phyloP scores from a whole-genome alignment of 352 stramenopile species.

The Phytopythium aichiense region DNA sequence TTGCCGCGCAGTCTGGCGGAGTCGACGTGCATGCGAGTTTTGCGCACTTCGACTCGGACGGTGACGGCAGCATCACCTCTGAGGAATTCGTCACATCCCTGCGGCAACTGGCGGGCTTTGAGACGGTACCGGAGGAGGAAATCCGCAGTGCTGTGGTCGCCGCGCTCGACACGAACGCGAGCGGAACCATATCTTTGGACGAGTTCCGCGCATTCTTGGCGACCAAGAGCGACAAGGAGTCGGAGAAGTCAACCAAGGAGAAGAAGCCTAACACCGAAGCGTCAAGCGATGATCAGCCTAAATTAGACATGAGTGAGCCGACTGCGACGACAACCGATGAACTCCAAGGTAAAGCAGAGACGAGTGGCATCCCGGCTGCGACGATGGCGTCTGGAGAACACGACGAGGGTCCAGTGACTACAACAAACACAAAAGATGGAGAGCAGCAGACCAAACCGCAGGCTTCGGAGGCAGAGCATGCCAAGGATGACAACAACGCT shows the following conservation, averaged over 20 bases:
- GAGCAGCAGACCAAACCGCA: neutral
- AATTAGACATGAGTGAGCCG: neutral
- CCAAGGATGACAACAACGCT: too few species aligned
- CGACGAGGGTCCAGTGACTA: neutral
- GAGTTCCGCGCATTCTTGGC: conserved; percentile 46
- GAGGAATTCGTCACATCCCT: conserved; percentile 47
- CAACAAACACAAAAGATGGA: too few species aligned
- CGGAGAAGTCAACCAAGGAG: neutral
- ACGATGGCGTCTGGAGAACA: neutral
- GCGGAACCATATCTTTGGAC: conserved; percentile 46
- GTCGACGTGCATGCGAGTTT: conserved; percentile 42
- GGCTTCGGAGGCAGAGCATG: neutral
- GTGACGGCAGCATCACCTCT: conserved; percentile 35
- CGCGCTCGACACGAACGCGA: conserved; percentile 48
- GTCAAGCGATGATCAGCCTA: neutral
- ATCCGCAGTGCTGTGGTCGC: conserved; percentile 26
- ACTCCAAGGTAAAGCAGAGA: neutral
- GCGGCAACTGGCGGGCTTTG: conserved; percentile 40
- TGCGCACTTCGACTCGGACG: conserved; percentile 49
- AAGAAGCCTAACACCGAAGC: neutral
- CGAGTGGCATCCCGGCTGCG: neutral
- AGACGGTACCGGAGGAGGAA: conserved; percentile 28
- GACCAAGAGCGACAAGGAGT: neutral
- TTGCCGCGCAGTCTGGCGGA: conserved; percentile 21
- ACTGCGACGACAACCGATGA: neutral